Base-by-base conservation (phyloP, 805 yeast species). In the Saccharomycopsis capsularis region DNA sequence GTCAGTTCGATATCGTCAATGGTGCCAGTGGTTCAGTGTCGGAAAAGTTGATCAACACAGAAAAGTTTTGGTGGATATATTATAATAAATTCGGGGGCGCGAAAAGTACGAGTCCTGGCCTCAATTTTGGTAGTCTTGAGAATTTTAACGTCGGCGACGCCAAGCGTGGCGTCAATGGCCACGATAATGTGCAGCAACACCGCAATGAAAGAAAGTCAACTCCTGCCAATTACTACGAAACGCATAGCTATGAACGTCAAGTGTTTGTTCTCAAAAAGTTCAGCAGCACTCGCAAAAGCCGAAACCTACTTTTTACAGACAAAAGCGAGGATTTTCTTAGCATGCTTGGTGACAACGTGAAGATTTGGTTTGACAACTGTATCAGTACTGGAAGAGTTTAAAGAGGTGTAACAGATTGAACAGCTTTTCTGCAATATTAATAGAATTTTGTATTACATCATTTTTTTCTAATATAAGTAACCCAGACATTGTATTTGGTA, bases 41-140 rank as follows among this genome's bases (percentile, higher is more conserved):
- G 11, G 55, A 52, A 32, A 52, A 52, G 25, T 23, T 52, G 32
- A 21, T 50, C 11, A 52, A 44, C 36, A 52, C 55, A 9, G 50
- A 50, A n/a, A 52, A 52, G 29, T 46, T 50, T 34, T 52, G 55
- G 55, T 52, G 55, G 53, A 47, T 52, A n/a, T 52, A 50, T 23
- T 50, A 29, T 22, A 47, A 27, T 30, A 16, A 32, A 5, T 42
- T 42, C n/a, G 38, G 38, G 15, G 38, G 38, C 19, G 38, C 19
- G 13, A 9, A 9, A 6, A 13, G 32, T 13, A 27, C 7, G 13
- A 27, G 32, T 27, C 11, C 32, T 7, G n/a, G n/a, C n/a, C n/a
- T n/a, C n/a, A n/a, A n/a, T n/a, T n/a, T n/a, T n/a, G n/a, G n/a
- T n/a, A n/a, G n/a, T n/a, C n/a, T n/a, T n/a, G 13, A 29, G 32